Percentiles rank a stretch among this genome's conserved stretches.
These are phyloP conservation scores for Vigna reflexopilosa DNA, from an alignment of 306 rosid species.

Conservation along the genomic window DNA sequence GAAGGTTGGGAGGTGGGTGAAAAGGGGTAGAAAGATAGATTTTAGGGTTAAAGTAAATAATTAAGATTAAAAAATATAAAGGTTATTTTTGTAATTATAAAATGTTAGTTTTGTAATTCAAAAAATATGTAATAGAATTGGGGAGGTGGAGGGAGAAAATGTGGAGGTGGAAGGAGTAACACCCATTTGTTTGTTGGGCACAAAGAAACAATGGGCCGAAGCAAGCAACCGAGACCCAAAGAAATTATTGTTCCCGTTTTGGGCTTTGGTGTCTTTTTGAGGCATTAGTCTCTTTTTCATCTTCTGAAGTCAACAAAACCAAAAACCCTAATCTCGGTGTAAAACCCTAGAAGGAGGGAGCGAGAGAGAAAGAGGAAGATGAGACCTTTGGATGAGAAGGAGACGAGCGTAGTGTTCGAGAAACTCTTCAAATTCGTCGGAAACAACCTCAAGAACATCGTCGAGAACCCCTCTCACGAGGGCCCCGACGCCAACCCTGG, in stretches of 20 bases:
- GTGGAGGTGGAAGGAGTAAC: no score
- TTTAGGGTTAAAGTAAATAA: no score
- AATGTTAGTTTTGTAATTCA: no score
- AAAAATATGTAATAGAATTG: no score
- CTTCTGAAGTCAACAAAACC: not conserved
- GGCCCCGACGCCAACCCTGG: constrained; percentile 79
- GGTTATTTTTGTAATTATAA: no score
- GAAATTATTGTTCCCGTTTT: not conserved
- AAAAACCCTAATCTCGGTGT: constrained; percentile 26
- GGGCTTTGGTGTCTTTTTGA: not conserved
- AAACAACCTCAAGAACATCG: constrained; percentile 85
- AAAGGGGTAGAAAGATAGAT: no score
- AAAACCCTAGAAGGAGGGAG: constrained; percentile 18
- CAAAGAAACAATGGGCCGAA: not conserved
- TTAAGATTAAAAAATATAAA: no score
- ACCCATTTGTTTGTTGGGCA: not conserved
- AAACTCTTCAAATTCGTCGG: constrained; percentile 89
- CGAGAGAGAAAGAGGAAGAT: constrained; percentile 35
- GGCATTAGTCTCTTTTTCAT: no score
- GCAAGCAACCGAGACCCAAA: no score
- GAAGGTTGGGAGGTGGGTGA: no score
- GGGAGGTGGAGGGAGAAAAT: no score
- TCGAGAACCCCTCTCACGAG: constrained; percentile 88
- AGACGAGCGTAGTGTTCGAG: constrained; percentile 80
- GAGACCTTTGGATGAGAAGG: constrained; percentile 87